A percentile compares a stretch with the other conserved stretches of the same genome.
Conservation (phyloP, 2,329 filamentous ascomycete genomes). For the Mycogone perniciosa region DNA sequence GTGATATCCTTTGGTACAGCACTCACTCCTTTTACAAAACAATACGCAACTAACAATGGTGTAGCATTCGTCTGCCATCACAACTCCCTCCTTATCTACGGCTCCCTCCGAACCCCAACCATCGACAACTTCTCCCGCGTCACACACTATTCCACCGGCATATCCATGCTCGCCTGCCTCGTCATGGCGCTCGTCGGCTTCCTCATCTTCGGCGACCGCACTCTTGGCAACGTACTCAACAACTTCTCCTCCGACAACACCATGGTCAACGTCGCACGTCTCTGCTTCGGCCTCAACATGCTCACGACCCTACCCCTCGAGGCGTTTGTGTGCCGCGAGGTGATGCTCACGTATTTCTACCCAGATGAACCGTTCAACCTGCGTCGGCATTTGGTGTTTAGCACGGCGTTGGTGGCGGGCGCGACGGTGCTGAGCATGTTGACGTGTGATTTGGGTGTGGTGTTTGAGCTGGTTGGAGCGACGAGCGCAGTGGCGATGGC, state of each 20-base stretch:
- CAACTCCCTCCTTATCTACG: conserved; percentile 96
- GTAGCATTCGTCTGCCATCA: conserved; percentile 70
- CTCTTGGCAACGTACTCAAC: conserved; percentile 92
- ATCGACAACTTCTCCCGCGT: conserved; percentile 91
- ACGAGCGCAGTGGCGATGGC: conserved; percentile 91
- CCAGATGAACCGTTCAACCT: conserved; percentile 69
- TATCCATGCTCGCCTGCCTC: conserved; percentile 89
- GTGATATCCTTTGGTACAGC: conserved; percentile 90
- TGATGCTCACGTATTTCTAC: conserved; percentile 82
- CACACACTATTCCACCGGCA: conserved; percentile 85
- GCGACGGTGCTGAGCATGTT: conserved; percentile 73
- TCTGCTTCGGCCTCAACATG: conserved; percentile 98
- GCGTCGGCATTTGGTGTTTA: conserved; percentile 80
- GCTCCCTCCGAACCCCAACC: conserved; percentile 86
- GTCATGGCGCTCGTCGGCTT: conserved; percentile 84
- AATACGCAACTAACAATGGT: background rate
- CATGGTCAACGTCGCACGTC: conserved; percentile 88
- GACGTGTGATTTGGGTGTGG: conserved; percentile 87
- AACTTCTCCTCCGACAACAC: conserved; percentile 89
- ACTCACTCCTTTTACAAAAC: background rate
- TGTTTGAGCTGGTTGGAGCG: conserved; percentile 93
- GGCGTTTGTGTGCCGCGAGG: conserved; percentile 94
- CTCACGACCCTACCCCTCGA: conserved; percentile 93
- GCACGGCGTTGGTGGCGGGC: conserved; percentile 69
- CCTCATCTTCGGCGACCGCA: conserved; percentile 86